Evolutionary conservation across 129 eudicot genomes (phyloP), one percentile per base, ranked within the genome.

Genomic region (Pseudognaphalium luteoalbum): DNA sequence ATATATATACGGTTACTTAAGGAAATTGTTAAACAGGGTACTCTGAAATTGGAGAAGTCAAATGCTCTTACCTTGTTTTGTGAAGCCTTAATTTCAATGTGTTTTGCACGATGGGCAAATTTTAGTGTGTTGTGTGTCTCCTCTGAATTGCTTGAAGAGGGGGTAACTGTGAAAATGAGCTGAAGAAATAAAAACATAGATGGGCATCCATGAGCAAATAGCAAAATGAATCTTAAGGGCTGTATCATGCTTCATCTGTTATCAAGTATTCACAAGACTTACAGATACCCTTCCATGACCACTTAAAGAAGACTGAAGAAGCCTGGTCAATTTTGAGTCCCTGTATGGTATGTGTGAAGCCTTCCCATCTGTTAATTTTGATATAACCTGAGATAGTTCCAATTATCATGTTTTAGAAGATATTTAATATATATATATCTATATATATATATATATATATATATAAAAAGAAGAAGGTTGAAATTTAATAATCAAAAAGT

Each of bases 271-370:
- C 68, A 62, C 41, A 62, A 74, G 80, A 81, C 96, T 86, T 85
- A 91, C 97, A 67, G 97, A 91, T 68, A 91, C 94, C 74, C 94
- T 87, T 35, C 97, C 97, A 81, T 88, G 91, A 69, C 97, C 97
- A 83, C 91, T 88, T 68, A 91, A 85, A 59, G 97, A 91, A 60
- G 97, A 86, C 66, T 91, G 94, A 76, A 91, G 90, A 67, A 91
- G 87, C 82, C 97, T 84, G 71, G 97, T 91, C 75, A 91, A 79
- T 80, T 91, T 91, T 22, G 97, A 91, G 77, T 91, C 89, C 73
- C 97, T 86, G 75, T 80, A 91, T 62, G 97, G 97, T 59, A 91
- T 72, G 71, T 91, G 97, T 42, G 86, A 66, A 70, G 91, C 84
- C 86, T 63, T 88, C 21, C 90, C 94, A 79, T 91, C 97, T 25